Evolutionary conservation across 2,329 filamentous ascomycete species (phyloP).

Genomic region (Lachnellula hyalina): DNA sequence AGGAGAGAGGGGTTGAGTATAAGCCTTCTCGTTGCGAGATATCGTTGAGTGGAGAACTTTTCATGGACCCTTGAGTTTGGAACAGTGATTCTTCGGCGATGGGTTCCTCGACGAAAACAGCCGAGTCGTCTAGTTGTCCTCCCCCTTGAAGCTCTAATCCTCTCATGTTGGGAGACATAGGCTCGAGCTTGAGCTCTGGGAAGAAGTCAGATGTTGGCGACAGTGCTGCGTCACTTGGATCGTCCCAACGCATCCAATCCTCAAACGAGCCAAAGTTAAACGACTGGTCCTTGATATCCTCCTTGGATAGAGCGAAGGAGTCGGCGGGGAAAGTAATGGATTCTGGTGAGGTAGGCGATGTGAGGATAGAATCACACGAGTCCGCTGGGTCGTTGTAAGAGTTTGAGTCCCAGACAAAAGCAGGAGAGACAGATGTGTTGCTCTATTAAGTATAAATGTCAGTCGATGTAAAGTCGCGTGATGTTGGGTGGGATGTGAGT

Average conservation of each 20-base stretch:
- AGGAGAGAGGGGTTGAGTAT: slow-evolving; percentile 27
- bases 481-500: neutral
- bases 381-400: slow-evolving; percentile 20
- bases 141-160: slow-evolving; percentile 20
- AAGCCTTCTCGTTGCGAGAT: slow-evolving; percentile 15
- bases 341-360: slow-evolving; percentile 23
- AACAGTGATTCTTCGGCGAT: slow-evolving; percentile 26
- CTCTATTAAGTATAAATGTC: slow-evolving; percentile 7
- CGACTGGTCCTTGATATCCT: slow-evolving; percentile 14
- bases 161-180: slow-evolving; percentile 22
- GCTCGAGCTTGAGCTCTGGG: slow-evolving; percentile 26
- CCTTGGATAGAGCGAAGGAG: slow-evolving; percentile 19
- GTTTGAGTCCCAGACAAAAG: slow-evolving; percentile 18
- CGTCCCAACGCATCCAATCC: slow-evolving; percentile 31
- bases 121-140: slow-evolving; percentile 18
- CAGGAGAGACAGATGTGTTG: slow-evolving; percentile 12
- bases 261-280: slow-evolving; percentile 28
- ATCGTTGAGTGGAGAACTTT: slow-evolving; percentile 10
- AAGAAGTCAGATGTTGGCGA: slow-evolving; percentile 27
- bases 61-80: slow-evolving; percentile 15
- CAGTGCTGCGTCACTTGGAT: slow-evolving; percentile 22
- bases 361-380: slow-evolving; percentile 24
- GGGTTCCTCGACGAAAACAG: slow-evolving; percentile 23
- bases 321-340: slow-evolving; percentile 13
- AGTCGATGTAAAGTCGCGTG: slow-evolving; percentile 4